These are phyloP conservation scores for Aureobasidium leucospermi DNA, from an alignment of 2,329 filamentous ascomycete species.

Conservation along the genomic window DNA sequence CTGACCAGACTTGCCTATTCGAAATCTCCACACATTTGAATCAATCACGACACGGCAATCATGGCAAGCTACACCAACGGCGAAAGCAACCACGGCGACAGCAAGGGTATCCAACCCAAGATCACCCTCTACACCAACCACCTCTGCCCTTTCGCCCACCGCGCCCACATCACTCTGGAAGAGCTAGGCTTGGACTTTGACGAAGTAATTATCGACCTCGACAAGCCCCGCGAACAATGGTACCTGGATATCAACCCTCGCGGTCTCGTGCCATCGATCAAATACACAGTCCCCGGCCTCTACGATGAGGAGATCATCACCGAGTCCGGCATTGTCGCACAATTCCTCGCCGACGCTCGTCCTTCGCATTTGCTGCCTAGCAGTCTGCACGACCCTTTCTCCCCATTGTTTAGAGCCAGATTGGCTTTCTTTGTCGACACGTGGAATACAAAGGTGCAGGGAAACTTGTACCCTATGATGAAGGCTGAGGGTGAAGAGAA, in stretches of 20 bases:
- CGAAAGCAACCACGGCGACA: conserved; percentile 21
- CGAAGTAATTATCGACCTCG: conserved; percentile 55
- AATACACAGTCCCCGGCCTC: conserved; percentile 46
- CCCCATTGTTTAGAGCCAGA: conserved; percentile 56
- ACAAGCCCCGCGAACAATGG: conserved; percentile 59
- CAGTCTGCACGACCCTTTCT: conserved; percentile 42
- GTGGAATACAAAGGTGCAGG: conserved; percentile 55
- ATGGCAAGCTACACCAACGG: conserved; percentile 16
- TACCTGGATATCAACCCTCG: conserved; percentile 72
- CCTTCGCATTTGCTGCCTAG: conserved; percentile 60
- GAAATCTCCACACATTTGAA: neutral
- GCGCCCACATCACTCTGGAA: conserved; percentile 41
- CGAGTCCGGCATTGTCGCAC: conserved; percentile 66
- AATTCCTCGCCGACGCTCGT: conserved; percentile 63
- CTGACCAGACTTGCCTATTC: neutral
- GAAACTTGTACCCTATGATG: conserved; percentile 41
- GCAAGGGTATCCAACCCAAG: conserved; percentile 30
- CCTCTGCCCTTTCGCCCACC: conserved; percentile 65
- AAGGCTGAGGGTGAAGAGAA: conserved; percentile 44
- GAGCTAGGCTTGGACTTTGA: conserved; percentile 31
- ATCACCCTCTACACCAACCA: conserved; percentile 67
- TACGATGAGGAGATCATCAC: conserved; percentile 55
- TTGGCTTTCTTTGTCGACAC: conserved; percentile 68
- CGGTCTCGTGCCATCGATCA: conserved; percentile 66
- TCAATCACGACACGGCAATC: neutral